Conservation (phyloP, 2,329 filamentous ascomycete genomes). For the Allantophomopsis cytisporea region DNA sequence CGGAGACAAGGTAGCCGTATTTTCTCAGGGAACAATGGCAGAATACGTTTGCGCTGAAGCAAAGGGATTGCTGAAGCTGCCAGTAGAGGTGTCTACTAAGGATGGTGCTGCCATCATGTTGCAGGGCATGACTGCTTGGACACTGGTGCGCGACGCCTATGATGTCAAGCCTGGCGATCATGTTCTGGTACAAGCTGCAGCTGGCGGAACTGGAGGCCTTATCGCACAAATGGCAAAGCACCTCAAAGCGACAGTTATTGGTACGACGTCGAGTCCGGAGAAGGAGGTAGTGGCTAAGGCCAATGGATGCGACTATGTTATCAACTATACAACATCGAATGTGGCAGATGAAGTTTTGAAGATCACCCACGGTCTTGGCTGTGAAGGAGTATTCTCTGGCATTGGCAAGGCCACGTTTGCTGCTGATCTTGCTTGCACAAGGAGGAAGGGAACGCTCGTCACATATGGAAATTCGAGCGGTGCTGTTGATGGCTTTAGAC, state of each 20-base stretch:
- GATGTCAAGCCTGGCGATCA: slow-evolving; percentile 61
- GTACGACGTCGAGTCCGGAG: slow-evolving; percentile 57
- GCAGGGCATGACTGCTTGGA: slow-evolving; percentile 70
- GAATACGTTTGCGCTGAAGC: too few species aligned
- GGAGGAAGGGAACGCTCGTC: slow-evolving; percentile 28
- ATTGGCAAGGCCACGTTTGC: not conserved
- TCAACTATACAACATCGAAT: not conserved
- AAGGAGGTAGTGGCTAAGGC: slow-evolving; percentile 52
- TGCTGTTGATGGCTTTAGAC: slow-evolving; percentile 17
- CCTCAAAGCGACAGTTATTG: slow-evolving; percentile 67
- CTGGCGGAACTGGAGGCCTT: slow-evolving; percentile 66
- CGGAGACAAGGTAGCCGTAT: too few species aligned
- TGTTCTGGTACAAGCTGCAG: slow-evolving; percentile 71
- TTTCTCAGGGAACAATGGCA: too few species aligned
- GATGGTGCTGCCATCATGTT: slow-evolving; percentile 47
- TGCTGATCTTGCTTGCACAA: not conserved
- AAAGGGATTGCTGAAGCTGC: too few species aligned
- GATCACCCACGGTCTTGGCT: not conserved
- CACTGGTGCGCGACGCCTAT: slow-evolving; percentile 60
- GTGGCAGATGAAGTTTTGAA: not conserved
- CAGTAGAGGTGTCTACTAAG: too few species aligned
- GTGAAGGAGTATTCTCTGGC: not conserved
- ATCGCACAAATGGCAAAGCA: slow-evolving; percentile 60
- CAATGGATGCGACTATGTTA: not conserved
- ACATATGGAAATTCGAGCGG: slow-evolving; percentile 35